Conservation (phyloP, 805 yeast genomes). For the Wickerhamomyces chambardii region DNA sequence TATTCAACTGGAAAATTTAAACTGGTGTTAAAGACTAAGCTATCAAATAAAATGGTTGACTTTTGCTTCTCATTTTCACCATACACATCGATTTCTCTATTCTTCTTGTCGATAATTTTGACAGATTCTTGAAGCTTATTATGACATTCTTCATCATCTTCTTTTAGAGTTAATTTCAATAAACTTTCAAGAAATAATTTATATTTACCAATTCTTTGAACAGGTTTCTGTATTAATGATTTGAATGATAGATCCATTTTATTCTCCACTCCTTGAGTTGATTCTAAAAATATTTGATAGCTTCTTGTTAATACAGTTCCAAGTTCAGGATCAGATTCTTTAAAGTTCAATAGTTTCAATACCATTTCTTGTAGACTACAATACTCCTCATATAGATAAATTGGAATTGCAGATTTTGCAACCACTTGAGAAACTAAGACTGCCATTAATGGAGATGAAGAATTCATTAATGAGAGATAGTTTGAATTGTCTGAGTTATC, state of each 20-base stretch:
- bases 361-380: constrained; percentile 23
- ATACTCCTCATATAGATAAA: constrained; percentile 24
- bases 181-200: constrained; percentile 38
- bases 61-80: constrained; percentile 15
- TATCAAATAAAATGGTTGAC: constrained; percentile 7
- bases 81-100: constrained; percentile 21
- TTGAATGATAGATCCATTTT: constrained; percentile 40
- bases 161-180: constrained; percentile 17
- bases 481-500: not conserved
- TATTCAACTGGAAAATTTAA: constrained; percentile 30
- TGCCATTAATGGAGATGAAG: constrained; percentile 14
- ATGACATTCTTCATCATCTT: constrained; percentile 9
- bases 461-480: constrained; percentile 1
- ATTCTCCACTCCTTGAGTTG: constrained; percentile 27
- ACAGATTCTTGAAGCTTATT: constrained; percentile 9
- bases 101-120: constrained; percentile 11
- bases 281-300: constrained; percentile 28
- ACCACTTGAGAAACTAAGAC: constrained; percentile 14
- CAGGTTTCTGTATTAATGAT: constrained; percentile 46
- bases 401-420: constrained; percentile 14
- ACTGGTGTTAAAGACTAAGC: constrained; percentile 6
- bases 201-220: constrained; percentile 40
- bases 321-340: constrained; percentile 15
- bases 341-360: constrained; percentile 21
- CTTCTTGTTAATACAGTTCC: constrained; percentile 18